Base-by-base conservation (phyloP, 2,329 filamentous ascomycete genomes). In the Teratosphaeria viscida region DNA sequence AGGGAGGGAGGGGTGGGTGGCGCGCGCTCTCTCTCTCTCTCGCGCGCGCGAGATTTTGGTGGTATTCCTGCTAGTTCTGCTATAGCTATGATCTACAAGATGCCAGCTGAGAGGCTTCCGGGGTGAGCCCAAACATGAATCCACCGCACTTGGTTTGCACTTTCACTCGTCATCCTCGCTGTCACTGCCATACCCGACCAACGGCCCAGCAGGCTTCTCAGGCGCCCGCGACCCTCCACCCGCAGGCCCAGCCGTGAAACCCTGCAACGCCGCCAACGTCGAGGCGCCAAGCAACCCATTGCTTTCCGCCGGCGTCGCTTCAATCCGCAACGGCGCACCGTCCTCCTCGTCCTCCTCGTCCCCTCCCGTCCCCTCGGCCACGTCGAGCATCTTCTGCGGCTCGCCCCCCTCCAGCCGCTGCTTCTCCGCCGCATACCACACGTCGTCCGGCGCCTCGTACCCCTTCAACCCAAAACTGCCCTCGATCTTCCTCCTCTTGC, bases 361-460 rank as follows among this genome's bases (percentile, higher is more conserved):
- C 12, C 60, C 59, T 23, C 61, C 57, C 12, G 54, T 57, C 6
- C 32, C 57, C 39, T 47, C 37, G 35, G 63, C 58, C 19, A 85
- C 82, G 61, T 84, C 77, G 76, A 88, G 79, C 63, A 82, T 65
- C 59, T 76, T 77, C 62, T 85, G 79, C 66, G 87, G 80, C 55
- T 85, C 79, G 68, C 88, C 85, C 32, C 86, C 73, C 64, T 87
- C 85, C 60, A 83, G 80, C 0, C 84, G 85, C 55, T 82, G 85
- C 65, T 85, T 83, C 39, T 92, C 90, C 54, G 89, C 82, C 0
- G 91, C 89, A 74, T 92, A 96, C 82, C 95, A 95, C 29, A 99
- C 85, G 63, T 94, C 88, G 71, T 99, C 94, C 0, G 92, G 92
- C 1, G 92, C 92, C 69, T 97, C 90, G 72, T 96, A 97, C 1